Percentiles rank a stretch among this genome's conserved stretches.
These are phyloP conservation scores for Pisolithus albus DNA, from an alignment of 768 basidiomycete species.

Conservation along the genomic window DNA sequence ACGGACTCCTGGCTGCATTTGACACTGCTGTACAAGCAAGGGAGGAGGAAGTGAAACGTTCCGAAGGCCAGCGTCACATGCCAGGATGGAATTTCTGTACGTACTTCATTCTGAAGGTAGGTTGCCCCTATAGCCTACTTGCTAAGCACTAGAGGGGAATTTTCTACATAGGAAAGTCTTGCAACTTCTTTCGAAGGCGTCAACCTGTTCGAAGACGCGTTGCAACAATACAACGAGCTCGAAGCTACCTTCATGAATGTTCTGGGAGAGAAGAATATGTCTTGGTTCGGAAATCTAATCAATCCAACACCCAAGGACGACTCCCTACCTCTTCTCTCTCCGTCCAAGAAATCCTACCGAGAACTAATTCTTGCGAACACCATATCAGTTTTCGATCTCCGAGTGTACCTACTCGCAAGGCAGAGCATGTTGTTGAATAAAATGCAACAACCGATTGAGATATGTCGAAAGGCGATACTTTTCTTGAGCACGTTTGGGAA, in stretches of 20 bases:
- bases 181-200: constrained; percentile 90
- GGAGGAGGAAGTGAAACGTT: constrained; percentile 86
- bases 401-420: constrained; percentile 81
- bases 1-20: constrained; percentile 79
- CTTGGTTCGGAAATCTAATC: constrained; percentile 89
- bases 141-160: not conserved
- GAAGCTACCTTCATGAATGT: constrained; percentile 76
- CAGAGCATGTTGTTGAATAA: constrained; percentile 75
- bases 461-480: constrained; percentile 59
- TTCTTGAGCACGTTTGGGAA: constrained; percentile 77
- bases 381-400: constrained; percentile 91
- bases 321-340: constrained; percentile 70
- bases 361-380: constrained; percentile 85
- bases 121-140: constrained; percentile 9
- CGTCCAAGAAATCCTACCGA: constrained; percentile 76
- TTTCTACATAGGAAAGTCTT: constrained; percentile 71
- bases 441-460: constrained; percentile 60
- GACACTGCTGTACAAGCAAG: constrained; percentile 69
- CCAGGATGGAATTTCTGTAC: constrained; percentile 99
- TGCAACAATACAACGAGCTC: constrained; percentile 85
- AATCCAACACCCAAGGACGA: constrained; percentile 68
- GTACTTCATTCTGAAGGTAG: constrained; percentile 91
- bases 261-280: constrained; percentile 72
- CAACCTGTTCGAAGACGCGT: constrained; percentile 82
- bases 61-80: constrained; percentile 84